These are phyloP conservation scores for Claviceps capensis DNA, from an alignment of 2,329 filamentous ascomycete genomes.

Conservation along the genomic window DNA sequence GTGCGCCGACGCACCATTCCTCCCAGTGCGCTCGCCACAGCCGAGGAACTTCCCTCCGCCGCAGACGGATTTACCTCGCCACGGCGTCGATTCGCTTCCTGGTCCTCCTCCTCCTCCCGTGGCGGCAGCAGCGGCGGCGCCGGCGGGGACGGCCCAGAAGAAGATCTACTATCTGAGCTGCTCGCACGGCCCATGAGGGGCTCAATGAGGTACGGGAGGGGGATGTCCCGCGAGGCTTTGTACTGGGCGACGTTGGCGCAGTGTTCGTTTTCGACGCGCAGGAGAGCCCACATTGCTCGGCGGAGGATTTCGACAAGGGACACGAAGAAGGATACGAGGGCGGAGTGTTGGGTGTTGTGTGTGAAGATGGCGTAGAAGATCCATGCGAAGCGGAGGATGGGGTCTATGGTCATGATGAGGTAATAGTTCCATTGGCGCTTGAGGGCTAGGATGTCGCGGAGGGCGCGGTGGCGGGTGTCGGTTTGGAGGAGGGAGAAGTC, in stretches of 20 bases:
- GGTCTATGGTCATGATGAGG: constrained; percentile 66
- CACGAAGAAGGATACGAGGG: constrained; percentile 67
- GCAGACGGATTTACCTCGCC: constrained; percentile 3
- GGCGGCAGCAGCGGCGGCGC: too few species aligned
- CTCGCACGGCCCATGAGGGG: constrained; percentile 29
- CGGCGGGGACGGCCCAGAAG: too few species aligned
- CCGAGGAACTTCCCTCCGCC: constrained; percentile 9
- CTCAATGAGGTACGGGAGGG: constrained; percentile 63
- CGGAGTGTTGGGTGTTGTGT: constrained; percentile 67
- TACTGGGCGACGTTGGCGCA: constrained; percentile 83
- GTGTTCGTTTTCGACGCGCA: constrained; percentile 96
- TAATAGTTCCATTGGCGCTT: constrained; percentile 79
- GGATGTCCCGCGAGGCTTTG: constrained; percentile 78
- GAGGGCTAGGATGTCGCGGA: constrained; percentile 69
- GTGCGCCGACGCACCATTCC: constrained; percentile 18
- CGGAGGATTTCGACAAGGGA: constrained; percentile 68
- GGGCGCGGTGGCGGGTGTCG: constrained; percentile 48
- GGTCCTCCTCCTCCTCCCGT: neutral
- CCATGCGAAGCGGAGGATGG: constrained; percentile 84
- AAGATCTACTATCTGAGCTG: constrained; percentile 19
- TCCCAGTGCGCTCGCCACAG: constrained; percentile 10
- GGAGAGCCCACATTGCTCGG: constrained; percentile 78
- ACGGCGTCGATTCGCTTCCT: constrained; percentile 9
- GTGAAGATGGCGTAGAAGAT: constrained; percentile 83
- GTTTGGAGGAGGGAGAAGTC: constrained; percentile 87